Conservation (phyloP, 2,329 filamentous ascomycete genomes). For the Epichloe bromicola region DNA sequence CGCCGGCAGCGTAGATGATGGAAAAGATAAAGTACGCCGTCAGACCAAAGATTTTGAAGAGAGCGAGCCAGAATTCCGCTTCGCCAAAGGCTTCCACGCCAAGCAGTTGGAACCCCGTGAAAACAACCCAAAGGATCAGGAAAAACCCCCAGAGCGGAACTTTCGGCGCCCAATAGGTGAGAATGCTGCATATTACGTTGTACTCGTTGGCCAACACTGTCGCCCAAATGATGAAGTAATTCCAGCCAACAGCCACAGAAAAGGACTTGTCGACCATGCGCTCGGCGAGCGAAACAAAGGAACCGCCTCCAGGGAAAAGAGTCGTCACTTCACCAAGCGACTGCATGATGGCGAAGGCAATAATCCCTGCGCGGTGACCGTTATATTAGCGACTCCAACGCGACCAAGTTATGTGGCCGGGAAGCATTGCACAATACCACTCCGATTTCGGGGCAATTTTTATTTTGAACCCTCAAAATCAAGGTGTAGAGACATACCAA, state of each 20-base stretch:
- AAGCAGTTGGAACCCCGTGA: constrained; percentile 55
- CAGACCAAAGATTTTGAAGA: constrained; percentile 57
- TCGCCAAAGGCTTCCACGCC: constrained; percentile 66
- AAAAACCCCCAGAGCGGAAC: constrained; percentile 58
- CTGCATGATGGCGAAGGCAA: constrained; percentile 58
- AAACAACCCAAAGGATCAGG: constrained; percentile 60
- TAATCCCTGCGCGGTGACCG: constrained; percentile 29
- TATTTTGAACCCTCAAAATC: neutral
- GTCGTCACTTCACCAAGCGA: constrained; percentile 63
- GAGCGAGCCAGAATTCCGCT: constrained; percentile 66
- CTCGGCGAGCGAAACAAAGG: constrained; percentile 57
- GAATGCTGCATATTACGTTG: constrained; percentile 53
- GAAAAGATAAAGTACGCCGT: constrained; percentile 63
- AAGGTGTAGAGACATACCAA: constrained; percentile 27
- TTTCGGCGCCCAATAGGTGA: constrained; percentile 51
- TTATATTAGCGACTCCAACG: neutral
- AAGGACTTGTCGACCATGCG: constrained; percentile 61
- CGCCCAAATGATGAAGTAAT: constrained; percentile 57
- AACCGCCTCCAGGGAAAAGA: constrained; percentile 56
- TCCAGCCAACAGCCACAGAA: constrained; percentile 56
- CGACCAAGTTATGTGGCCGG: neutral
- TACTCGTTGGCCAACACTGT: constrained; percentile 58
- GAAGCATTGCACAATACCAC: neutral
- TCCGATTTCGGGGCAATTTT: neutral
- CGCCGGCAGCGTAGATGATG: constrained; percentile 57